Conservation (phyloP, 2,329 filamentous ascomycete genomes). For the Beauveria sp. region DNA sequence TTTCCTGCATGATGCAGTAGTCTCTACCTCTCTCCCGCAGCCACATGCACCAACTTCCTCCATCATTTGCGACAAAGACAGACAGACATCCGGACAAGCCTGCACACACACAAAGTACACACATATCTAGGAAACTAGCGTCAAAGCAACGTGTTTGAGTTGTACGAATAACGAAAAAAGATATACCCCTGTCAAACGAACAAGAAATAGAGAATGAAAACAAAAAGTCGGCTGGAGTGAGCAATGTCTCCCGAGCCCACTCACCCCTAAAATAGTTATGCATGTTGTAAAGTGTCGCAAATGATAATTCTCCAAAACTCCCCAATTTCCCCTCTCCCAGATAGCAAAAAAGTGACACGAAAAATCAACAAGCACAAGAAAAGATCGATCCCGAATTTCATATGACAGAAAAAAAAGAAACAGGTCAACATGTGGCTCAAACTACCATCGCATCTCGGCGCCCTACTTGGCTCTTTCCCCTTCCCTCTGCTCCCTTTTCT, state of each 20-base stretch:
- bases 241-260: neutral
- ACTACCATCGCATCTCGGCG: neutral
- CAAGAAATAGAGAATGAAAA: neutral
- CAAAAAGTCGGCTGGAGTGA: neutral
- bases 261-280: neutral
- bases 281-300: slow-evolving; percentile 4
- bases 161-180: neutral
- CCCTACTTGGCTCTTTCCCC: neutral
- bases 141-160: neutral
- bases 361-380: neutral
- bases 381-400: neutral
- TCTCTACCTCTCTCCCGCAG: neutral
- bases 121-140: neutral
- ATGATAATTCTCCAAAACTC: slow-evolving; percentile 1
- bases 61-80: neutral
- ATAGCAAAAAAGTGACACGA: neutral
- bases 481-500: neutral
- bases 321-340: neutral
- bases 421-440: too few relatives aligned
- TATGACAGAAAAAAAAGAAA: neutral
- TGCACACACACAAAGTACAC: neutral
- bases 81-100: neutral
- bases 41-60: neutral
- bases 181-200: neutral
- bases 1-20: neutral